Evolutionary conservation across 495 filamentous ascomycete genomes (phyloP), one percentile per base, ranked within the genome.

Genomic region (Zalerion maritima): DNA sequence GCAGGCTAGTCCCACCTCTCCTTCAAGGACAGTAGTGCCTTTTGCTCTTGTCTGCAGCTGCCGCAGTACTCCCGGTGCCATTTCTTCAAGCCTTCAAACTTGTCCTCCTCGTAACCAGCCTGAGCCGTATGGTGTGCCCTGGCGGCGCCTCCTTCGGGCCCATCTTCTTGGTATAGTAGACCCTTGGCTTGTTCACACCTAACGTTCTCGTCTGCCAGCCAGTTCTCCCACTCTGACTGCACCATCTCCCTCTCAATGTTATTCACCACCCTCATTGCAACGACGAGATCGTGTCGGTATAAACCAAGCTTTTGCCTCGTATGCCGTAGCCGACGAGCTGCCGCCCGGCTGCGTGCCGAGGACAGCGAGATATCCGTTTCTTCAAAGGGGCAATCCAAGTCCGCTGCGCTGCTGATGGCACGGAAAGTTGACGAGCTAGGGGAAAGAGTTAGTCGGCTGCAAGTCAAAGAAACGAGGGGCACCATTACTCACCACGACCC

Each of bases 201-300:
- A 14, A 51, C 42, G 30, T 61, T 64, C 55, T 94, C 86, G 22
- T 75, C 72, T 3, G 59, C 46, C 10, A 96, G 63, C 84, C 85
- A 96, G 22, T 77, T 76, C 55, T 91, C 85, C 76, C 81, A 97
- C 56, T 94, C 86, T 2, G 71, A 75, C 32, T 68, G 62, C 32
- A 96, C 38, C 46, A 91, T 74, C 48, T 94, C 87, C 29, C 61
- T 55, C 57, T 97, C 89, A 6, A 96, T 71, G 24, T 66, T 75
- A 47, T 96, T 94, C 28, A 97, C 74, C 3, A 94, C 68, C 4
- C 86, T 75, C 55, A 96, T 68, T 10, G 85, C 84, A 4, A 97
- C 85, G 1, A 96, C 58, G 13, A 96, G 62, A 43, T 96, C 83
- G 45, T 97, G 82, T n/a, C 89, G 69, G 49, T 93, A 87, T 8